These are phyloP conservation scores for Verticillium longisporum DNA, from an alignment of 2,329 filamentous ascomycete species.

Conservation along the genomic window DNA sequence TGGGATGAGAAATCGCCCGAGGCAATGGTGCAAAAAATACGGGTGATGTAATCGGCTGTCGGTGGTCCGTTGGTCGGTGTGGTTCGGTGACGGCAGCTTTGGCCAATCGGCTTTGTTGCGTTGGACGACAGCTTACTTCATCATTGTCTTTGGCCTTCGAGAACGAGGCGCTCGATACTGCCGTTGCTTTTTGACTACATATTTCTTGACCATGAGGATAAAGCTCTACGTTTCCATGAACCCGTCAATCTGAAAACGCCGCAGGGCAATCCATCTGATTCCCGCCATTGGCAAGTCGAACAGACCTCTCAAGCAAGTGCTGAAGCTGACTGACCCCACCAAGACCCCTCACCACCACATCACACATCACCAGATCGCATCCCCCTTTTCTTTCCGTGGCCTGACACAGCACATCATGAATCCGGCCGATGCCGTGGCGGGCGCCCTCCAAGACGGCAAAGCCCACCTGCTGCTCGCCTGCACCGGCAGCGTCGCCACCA, in stretches of 20 bases:
- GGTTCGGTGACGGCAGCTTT: background rate
- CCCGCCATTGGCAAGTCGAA: background rate
- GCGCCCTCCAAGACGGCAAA: constrained; percentile 8
- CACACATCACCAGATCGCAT: background rate
- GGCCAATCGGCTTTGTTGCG: background rate
- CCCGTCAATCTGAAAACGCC: too few species aligned
- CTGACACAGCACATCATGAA: constrained; percentile 5
- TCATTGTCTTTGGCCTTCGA: too few species aligned
- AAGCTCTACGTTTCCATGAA: too few species aligned
- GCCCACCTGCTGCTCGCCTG: constrained; percentile 4
- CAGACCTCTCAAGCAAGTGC: background rate
- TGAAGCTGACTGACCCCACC: background rate
- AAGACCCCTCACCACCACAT: background rate
- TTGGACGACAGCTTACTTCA: too few species aligned
- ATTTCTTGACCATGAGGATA: too few species aligned
- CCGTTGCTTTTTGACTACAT: too few species aligned
- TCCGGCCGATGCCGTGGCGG: constrained; percentile 8
- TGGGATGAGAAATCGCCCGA: background rate
- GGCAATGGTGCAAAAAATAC: constrained; percentile 1
- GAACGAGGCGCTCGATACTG: too few species aligned
- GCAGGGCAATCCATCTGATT: too few species aligned
- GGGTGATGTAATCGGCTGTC: constrained; percentile 8
- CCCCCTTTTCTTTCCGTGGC: background rate
- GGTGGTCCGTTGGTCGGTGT: background rate
- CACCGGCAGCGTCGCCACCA: constrained; percentile 50